These are phyloP conservation scores for Chalciporus pseudorubinellus DNA, from an alignment of 768 basidiomycete genomes.

Conservation along the genomic window DNA sequence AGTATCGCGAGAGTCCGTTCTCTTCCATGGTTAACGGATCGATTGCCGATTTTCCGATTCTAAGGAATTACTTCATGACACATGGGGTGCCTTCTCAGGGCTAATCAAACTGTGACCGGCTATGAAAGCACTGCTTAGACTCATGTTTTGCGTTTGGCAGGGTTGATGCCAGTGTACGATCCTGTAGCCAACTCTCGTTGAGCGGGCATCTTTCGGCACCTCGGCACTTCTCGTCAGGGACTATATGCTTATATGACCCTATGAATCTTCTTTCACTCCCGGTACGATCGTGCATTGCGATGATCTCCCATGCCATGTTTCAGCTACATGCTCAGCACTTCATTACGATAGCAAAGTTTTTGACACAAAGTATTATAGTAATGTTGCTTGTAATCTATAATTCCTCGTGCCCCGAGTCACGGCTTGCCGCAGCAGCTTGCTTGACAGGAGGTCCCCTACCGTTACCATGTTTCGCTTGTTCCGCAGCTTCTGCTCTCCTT, in stretches of 20 bases:
- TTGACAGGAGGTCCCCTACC: constrained; percentile 26
- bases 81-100: constrained; percentile 51
- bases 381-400: constrained; percentile 26
- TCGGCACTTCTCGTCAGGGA: constrained; percentile 16
- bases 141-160: constrained; percentile 26
- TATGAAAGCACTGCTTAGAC: constrained; percentile 11
- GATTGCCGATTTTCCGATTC: constrained; percentile 82
- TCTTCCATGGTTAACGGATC: constrained; percentile 63
- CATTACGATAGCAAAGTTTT: constrained; percentile 13
- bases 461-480: constrained; percentile 30
- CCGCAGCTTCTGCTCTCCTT: constrained; percentile 43
- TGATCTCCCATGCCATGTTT: constrained; percentile 23
- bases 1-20: constrained; percentile 51
- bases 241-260: constrained; percentile 21
- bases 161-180: constrained; percentile 23
- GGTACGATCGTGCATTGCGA: neutral
- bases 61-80: constrained; percentile 75
- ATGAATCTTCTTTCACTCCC: constrained; percentile 12
- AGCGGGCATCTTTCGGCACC: constrained; percentile 1
- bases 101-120: constrained; percentile 30
- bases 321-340: constrained; percentile 21
- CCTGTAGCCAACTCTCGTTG: neutral
- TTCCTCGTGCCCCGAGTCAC: constrained; percentile 23
- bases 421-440: constrained; percentile 13
- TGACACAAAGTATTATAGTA: constrained; percentile 10